Percentiles rank a stretch among this genome's conserved stretches.
These are phyloP conservation scores for Dactylella cylindrospora DNA, from an alignment of 2,329 filamentous ascomycete species.

Conservation along the genomic window DNA sequence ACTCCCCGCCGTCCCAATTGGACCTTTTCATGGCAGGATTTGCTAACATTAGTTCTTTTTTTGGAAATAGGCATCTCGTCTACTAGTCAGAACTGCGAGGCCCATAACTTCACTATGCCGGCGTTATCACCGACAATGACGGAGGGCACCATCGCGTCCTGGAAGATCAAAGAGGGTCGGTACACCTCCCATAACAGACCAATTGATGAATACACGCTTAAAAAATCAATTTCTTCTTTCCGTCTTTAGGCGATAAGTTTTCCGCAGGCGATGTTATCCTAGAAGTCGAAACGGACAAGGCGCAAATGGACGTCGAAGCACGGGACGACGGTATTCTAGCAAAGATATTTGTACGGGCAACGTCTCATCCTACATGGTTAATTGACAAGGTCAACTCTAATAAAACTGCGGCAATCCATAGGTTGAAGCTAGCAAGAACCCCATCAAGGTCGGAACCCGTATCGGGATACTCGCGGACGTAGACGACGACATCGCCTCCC, in stretches of 20 bases:
- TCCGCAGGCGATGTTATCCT: conserved; percentile 81
- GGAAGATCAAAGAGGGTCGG: conserved; percentile 78
- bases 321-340: conserved; percentile 84
- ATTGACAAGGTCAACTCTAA: not conserved
- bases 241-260: conserved; percentile 66
- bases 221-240: conserved; percentile 45
- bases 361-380: not conserved
- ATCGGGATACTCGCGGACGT: conserved; percentile 82
- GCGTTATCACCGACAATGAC: conserved; percentile 92
- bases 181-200: not conserved
- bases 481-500: conserved; percentile 72
- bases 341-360: conserved; percentile 66
- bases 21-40: too few relatives aligned
- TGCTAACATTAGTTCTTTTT: too few relatives aligned
- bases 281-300: conserved; percentile 93
- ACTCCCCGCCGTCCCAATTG: too few relatives aligned
- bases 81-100: conserved; percentile 56
- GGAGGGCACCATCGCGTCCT: conserved; percentile 81
- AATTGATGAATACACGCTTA: not conserved
- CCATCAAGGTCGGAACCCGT: conserved; percentile 72
- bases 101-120: conserved; percentile 88
- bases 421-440: conserved; percentile 63
- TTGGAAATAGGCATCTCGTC: conserved; percentile 34
- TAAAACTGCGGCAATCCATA: conserved; percentile 47
- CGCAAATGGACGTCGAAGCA: conserved; percentile 90